These are phyloP conservation scores for Leccinum longicurvipes DNA, from an alignment of 768 basidiomycete genomes.

Conservation along the genomic window DNA sequence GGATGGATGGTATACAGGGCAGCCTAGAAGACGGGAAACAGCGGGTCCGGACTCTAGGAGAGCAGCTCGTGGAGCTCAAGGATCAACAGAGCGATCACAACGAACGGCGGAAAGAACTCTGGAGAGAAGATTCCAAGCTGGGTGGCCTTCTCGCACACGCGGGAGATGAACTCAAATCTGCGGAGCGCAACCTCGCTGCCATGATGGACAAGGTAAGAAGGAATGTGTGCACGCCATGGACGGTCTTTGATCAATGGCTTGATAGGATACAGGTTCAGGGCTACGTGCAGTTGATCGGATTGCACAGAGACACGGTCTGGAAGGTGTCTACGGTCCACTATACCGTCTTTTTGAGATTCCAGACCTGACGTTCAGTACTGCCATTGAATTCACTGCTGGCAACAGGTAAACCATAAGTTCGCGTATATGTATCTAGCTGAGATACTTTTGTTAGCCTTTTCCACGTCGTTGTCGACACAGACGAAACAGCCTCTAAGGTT, in stretches of 20 bases:
- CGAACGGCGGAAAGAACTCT: constrained; percentile 87
- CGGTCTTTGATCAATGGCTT: not conserved
- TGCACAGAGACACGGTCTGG: constrained; percentile 65
- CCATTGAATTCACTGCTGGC: constrained; percentile 92
- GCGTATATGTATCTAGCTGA: not conserved
- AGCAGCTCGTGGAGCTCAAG: constrained; percentile 58
- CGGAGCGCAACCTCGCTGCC: constrained; percentile 73
- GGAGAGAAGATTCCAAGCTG: constrained; percentile 92
- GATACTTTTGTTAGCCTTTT: constrained; percentile 54
- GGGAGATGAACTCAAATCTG: constrained; percentile 72
- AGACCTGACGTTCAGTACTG: constrained; percentile 85
- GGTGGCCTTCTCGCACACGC: constrained; percentile 75
- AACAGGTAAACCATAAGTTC: constrained; percentile 61
- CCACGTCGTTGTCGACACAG: constrained; percentile 97
- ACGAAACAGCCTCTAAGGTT: constrained; percentile 88
- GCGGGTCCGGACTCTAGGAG: constrained; percentile 53
- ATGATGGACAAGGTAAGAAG: constrained; percentile 92
- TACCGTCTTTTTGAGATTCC: constrained; percentile 91
- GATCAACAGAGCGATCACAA: constrained; percentile 64
- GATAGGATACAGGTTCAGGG: constrained; percentile 86
- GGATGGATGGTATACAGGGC: constrained; percentile 52
- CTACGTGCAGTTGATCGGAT: constrained; percentile 84
- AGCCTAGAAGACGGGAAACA: constrained; percentile 65
- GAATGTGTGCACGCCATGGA: not conserved
- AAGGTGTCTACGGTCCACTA: constrained; percentile 90